phyloP scores from a whole-genome alignment of 2,329 filamentous ascomycete species.

The Tolypocladium ovalisporum region DNA sequence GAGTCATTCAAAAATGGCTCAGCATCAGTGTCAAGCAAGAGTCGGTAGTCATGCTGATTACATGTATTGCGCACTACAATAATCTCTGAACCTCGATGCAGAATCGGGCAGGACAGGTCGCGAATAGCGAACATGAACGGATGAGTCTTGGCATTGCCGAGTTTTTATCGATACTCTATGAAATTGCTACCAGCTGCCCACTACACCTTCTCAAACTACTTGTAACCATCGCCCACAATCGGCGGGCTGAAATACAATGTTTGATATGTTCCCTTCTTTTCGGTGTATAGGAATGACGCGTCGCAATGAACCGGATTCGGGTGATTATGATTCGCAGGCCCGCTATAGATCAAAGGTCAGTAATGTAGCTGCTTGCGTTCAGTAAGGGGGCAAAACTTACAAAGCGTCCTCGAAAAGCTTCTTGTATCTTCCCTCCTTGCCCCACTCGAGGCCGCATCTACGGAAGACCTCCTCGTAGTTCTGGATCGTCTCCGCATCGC shows the following conservation, averaged over 20 bases:
- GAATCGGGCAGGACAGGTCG: too few relatives aligned
- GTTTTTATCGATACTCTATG: not conserved
- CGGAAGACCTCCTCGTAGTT: conserved; percentile 7
- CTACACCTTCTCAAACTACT: not conserved
- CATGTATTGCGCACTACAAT: too few relatives aligned
- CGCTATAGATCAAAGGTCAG: conserved; percentile 1
- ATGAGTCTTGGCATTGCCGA: not conserved
- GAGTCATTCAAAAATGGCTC: too few relatives aligned
- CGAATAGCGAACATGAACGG: too few relatives aligned
- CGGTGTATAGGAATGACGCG: conserved; percentile 3
- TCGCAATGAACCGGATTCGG: conserved; percentile 4
- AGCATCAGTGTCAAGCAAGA: too few relatives aligned
- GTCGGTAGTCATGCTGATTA: too few relatives aligned
- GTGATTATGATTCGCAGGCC: conserved; percentile 1
- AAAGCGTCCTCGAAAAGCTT: conserved; percentile 6
- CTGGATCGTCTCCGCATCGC: conserved; percentile 6
- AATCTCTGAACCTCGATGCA: too few relatives aligned
- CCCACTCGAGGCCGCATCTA: conserved; percentile 3
- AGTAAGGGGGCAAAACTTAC: not conserved
- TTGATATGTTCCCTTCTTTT: conserved; percentile 6
- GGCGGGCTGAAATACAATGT: conserved; percentile 6
- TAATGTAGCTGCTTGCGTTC: not conserved
- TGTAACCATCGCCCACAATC: not conserved
- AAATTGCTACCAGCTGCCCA: not conserved
- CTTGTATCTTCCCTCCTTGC: conserved; percentile 1